Base-by-base conservation (phyloP, 208 protist species). In the Leishmania mexicana region DNA sequence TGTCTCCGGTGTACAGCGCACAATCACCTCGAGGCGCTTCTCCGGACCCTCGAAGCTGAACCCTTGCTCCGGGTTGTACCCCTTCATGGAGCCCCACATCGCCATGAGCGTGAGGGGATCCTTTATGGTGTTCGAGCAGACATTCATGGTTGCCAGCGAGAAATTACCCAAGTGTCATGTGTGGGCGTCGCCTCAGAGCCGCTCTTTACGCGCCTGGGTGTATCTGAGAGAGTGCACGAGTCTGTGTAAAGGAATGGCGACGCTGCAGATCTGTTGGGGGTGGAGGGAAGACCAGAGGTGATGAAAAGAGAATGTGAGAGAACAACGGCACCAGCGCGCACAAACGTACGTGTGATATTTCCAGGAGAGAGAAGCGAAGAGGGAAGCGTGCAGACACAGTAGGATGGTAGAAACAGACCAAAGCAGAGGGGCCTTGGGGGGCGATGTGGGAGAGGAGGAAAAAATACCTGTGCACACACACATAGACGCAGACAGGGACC, bases 21-120 rank as follows among this genome's bases (percentile, higher is more conserved):
- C 83, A 75, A 96, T 95, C 40, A 98, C 87, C 89, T 98, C 94
- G 51, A 98, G 81, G 1, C 93, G 90, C 89, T 98, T 98, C 85
- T 98, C 95, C n/a, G 95, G 95, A 0, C 96, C 95, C 88, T 98
- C 95, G 80, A 98, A 98, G 84, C 90, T 96, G 81, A 93, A 94
- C 24, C 93, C 87, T 75, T 96, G 93, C 40, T 87, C 81, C 6
- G 94, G 92, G 78, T 96, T 80, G 84, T 91, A 95, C 42, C 84
- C 81, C 49, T 91, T 87, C 88, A 96, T 93, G 72, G 93, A 96
- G 54, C 93, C 93, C 93, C 93, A 96, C 93, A 96, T 97, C 38
- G 93, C 92, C 93, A 96, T 96, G n/a, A 96, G 81, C 70, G 93
- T 96, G 58, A 97, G 82, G 10, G 94, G 92, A 70, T 96, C 93